Percentiles rank a stretch among this genome's conserved stretches.
These are phyloP conservation scores for Alternaria sp. DNA, from an alignment of 2,329 filamentous ascomycete genomes.

Conservation along the genomic window DNA sequence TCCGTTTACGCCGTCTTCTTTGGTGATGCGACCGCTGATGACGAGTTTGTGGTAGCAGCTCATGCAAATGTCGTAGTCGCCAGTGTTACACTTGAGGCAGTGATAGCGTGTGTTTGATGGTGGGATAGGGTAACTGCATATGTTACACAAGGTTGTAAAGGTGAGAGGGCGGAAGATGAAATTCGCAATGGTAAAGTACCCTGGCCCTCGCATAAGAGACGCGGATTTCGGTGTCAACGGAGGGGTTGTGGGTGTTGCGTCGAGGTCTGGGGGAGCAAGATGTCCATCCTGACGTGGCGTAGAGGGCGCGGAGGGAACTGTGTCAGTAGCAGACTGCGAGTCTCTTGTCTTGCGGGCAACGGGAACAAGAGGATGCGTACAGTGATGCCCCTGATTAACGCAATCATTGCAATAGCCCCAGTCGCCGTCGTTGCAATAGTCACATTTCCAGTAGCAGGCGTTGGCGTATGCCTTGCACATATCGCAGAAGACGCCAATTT, in stretches of 20 bases:
- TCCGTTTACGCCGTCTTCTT: slow-evolving; percentile 77
- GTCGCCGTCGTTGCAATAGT: slow-evolving; percentile 85
- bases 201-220: slow-evolving; percentile 49
- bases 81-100: slow-evolving; percentile 76
- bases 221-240: slow-evolving; percentile 51
- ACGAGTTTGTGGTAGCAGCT: slow-evolving; percentile 77
- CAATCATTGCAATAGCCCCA: slow-evolving; percentile 94
- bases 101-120: slow-evolving; percentile 76
- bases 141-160: slow-evolving; percentile 78
- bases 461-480: slow-evolving; percentile 76
- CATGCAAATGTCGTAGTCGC: slow-evolving; percentile 87
- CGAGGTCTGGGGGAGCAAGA: slow-evolving; percentile 33
- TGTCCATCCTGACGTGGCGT: slow-evolving; percentile 26
- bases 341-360: slow-evolving; percentile 64
- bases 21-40: slow-evolving; percentile 67
- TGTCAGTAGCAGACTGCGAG: slow-evolving; percentile 4
- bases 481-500: slow-evolving; percentile 85
- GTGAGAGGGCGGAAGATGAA: slow-evolving; percentile 68
- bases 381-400: slow-evolving; percentile 80
- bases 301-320: slow-evolving; percentile 19
- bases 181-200: slow-evolving; percentile 43
- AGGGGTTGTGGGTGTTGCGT: slow-evolving; percentile 42
- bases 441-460: slow-evolving; percentile 88
- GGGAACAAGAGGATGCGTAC: slow-evolving; percentile 81
- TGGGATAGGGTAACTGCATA: slow-evolving; percentile 75